Evolutionary conservation across 768 basidiomycete species (phyloP), one percentile per base, ranked within the genome.

Genomic region (Aureoboletus auriporus): DNA sequence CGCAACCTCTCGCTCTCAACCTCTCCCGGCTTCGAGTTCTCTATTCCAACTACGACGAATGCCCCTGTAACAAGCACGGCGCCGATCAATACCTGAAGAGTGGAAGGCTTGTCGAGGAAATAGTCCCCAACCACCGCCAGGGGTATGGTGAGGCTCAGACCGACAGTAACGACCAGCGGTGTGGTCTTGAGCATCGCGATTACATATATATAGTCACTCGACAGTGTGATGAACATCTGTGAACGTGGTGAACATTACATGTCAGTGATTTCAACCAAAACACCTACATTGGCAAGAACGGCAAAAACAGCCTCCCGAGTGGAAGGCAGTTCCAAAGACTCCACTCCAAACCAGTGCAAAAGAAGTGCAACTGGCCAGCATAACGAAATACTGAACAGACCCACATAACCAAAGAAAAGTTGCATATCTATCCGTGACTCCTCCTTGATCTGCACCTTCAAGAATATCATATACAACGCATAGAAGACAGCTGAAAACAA

Each of bases 181-280:
- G 93, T 93, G 7, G 95, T 99, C 71, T 94, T 95, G 53, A 99
- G 80, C 93, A 97, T 95, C 3, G 93, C 88, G 16, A 91, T 62
- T 27, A 91, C 82, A 62, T 92, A 92, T 39, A 93, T 63, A 62
- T 86, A 95, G 68, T 96, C 93, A 51, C 87, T 89, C 8, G 79
- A 81, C 29, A 89, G 68, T 1, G 90, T 92, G 58, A 94, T 90
- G 29, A 71, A 69, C 88, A 92, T 93, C 85, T 95, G 49, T 42
- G 37, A 30, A 56, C 10, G 17, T 39, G 41, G 41, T 39, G 30
- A 46, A 38, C 37, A 11, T 42, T 33, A 11, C 33, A 13, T 11
- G 31, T 6, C 4, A 33, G 11, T 12, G 33, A 33, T 33, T 33
- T 33, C 12, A 33, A 10, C 26, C 12, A 36, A 50, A 49, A 50